Base-by-base conservation (phyloP, 768 basidiomycete species). In the Mycena belliarum region DNA sequence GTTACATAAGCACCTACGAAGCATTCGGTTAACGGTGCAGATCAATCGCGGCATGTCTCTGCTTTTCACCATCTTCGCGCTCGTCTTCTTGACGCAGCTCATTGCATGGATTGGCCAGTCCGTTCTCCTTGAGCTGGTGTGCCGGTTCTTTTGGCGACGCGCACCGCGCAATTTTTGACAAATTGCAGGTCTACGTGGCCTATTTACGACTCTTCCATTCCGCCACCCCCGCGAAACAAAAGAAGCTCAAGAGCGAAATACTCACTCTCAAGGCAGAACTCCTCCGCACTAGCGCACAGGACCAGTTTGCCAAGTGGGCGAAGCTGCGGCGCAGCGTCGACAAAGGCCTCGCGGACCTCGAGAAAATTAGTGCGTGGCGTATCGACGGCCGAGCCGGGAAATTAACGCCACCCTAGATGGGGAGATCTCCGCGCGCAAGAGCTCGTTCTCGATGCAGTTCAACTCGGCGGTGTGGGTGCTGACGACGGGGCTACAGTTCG, bases 231-330 rank as follows among this genome's bases (percentile, higher is more conserved):
- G 65, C 79, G 42, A 77, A 82, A 57, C 91, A 95, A 67, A 78
- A 81, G 23, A 73, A 79, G 59, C 85, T 98, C 64, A 94, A 96
- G 73, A 75, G 82, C 9, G 87, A 95, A 53, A 83, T 98, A 28
- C 78, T 98, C 42, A 71, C 75, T 26, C 88, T 85, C 35, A 95
- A 95, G 74, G 80, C 89, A 24, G 93, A 98, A 69, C 84, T 98
- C 4, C 72, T 89, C 61, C 86, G 86, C 69, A 98, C 95, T 32
- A 94, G 91, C 66, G 91, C 94, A 18, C 97, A 98, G 70, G 95
- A 98, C 68, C 92, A 98, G 68, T 99, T 99, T 70, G 93, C 95
- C 20, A 98, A 94, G 75, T 98, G 97, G 96, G 96, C 96, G 45
- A 95, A 94, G 75, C 75, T 98, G 68, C 77, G 91, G 65, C 75